Percentiles rank a stretch among this genome's conserved stretches.
phyloP scores from a whole-genome alignment of 2,329 filamentous ascomycete species.

The Atkinsonella texensis region DNA sequence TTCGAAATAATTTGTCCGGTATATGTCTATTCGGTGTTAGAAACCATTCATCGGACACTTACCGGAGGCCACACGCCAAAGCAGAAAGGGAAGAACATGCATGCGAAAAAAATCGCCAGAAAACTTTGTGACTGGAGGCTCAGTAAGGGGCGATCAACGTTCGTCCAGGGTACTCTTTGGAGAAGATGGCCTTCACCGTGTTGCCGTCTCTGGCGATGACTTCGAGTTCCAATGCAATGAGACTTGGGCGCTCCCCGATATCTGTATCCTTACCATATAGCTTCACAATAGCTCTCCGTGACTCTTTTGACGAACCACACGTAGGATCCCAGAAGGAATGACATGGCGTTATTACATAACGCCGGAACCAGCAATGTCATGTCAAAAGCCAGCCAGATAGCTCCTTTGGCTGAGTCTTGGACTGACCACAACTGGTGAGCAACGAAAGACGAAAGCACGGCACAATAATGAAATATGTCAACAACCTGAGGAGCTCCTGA shows the following conservation, averaged over 20 bases:
- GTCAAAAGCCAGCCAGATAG: constrained; percentile 14
- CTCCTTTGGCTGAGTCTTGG: constrained; percentile 17
- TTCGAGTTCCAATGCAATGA: constrained; percentile 17
- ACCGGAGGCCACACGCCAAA: neutral
- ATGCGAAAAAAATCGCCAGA: constrained; percentile 19
- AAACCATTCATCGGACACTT: neutral
- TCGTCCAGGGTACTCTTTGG: constrained; percentile 15
- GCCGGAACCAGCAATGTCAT: constrained; percentile 18
- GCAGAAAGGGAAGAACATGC: constrained; percentile 8
- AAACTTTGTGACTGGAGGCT: constrained; percentile 17
- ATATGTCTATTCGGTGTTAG: constrained; percentile 12
- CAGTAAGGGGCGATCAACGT: constrained; percentile 14
- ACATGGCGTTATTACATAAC: constrained; percentile 13
- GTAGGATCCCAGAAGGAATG: constrained; percentile 17
- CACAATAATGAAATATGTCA: constrained; percentile 19
- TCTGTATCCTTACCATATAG: constrained; percentile 13
- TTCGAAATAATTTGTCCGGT: constrained; percentile 19
- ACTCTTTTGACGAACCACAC: constrained; percentile 19
- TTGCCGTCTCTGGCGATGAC: constrained; percentile 12
- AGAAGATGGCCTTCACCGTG: constrained; percentile 17
- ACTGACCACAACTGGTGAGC: constrained; percentile 15
- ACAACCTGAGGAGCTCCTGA: constrained; percentile 15
- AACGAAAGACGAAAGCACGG: constrained; percentile 18
- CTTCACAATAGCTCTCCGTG: constrained; percentile 14
- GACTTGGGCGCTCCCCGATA: constrained; percentile 13